Base-by-base conservation (phyloP, 2,329 filamentous ascomycete genomes). In the Curvularia spicifera region DNA sequence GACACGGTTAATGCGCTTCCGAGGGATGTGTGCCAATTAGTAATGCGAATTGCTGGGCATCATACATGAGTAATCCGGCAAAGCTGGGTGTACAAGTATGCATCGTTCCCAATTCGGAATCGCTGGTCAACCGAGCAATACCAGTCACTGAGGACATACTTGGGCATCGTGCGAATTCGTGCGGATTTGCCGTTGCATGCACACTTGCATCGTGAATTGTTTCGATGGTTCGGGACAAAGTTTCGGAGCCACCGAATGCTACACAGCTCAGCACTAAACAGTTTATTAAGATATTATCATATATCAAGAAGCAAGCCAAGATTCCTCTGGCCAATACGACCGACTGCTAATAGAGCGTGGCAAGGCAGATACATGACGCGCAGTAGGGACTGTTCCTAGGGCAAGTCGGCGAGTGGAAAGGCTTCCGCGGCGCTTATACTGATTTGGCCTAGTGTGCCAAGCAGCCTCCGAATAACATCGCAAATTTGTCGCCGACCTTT, bases 401-500 rank as follows among this genome's bases (percentile, higher is more conserved):
- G 1, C 20, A 8, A 24, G 15, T 15, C 12, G 20, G 40, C 40
- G 20, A 24, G 42, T n/a, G 24, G 9, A 26, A n/a, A 4, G 4
- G 20, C 12, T 12, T 10, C 22, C 6, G 42, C 12, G 4, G 20
- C 8, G 5, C 58, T 46, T 54, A 12, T 1, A 5, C 43, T 1
- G 10, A 2, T 37, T 3, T 4, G 20, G 44, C 6, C n/a, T 65
- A 55, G 60, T 43, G 44, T 13, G 63, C 63, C 60, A 59, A 63
- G 57, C 50, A 10, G 4, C 6, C 1, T 4, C 47, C 20, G 26
- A 18, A 66, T 66, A 68, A 74, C 70, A 67, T 61, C 64, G 66
- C 65, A 61, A 58, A 59, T 52, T 37, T 48, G 56, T 53, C 44
- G n/a, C 50, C 45, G 33, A 29, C 43, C 22, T 10, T 61, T 43